These are phyloP conservation scores for Solanum hybrid DNA, from an alignment of 305 asterid species.

Conservation along the genomic window DNA sequence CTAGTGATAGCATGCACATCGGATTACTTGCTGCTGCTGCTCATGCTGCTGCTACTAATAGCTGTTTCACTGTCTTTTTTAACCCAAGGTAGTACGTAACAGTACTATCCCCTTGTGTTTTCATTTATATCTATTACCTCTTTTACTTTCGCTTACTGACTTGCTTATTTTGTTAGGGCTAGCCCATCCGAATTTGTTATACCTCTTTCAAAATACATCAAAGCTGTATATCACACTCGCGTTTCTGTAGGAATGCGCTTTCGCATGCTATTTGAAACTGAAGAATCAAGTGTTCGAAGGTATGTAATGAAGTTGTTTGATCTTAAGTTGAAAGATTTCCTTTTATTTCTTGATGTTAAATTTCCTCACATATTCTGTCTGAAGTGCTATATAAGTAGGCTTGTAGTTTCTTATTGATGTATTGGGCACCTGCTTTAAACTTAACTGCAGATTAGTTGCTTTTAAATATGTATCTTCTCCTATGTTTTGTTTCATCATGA, in stretches of 20 bases:
- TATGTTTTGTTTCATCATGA: background rate
- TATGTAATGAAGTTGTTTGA: constrained; percentile 9
- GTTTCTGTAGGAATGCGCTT: constrained; percentile 98
- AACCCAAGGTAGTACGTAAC: constrained; percentile 63
- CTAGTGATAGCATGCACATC: constrained; percentile 97
- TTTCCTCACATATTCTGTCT: background rate
- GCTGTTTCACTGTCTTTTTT: constrained; percentile 89
- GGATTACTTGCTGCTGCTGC: constrained; percentile 99
- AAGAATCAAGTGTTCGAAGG: constrained; percentile 99
- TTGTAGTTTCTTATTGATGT: background rate
- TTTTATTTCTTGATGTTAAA: background rate
- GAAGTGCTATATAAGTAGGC: background rate
- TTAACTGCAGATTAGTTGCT: background rate
- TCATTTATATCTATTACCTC: background rate
- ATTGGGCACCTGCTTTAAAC: background rate
- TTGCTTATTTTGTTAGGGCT: constrained; percentile 49
- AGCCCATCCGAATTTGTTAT: constrained; percentile 93
- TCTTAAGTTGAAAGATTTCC: background rate
- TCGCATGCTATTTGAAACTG: constrained; percentile 94
- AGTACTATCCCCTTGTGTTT: background rate
- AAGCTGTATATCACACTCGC: constrained; percentile 87
- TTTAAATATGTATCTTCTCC: background rate
- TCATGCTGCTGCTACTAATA: constrained; percentile 96
- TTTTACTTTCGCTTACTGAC: constrained; percentile 7
- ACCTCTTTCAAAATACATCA: constrained; percentile 75